Base-by-base conservation (phyloP, 768 basidiomycete genomes). In the Panus rudis region DNA sequence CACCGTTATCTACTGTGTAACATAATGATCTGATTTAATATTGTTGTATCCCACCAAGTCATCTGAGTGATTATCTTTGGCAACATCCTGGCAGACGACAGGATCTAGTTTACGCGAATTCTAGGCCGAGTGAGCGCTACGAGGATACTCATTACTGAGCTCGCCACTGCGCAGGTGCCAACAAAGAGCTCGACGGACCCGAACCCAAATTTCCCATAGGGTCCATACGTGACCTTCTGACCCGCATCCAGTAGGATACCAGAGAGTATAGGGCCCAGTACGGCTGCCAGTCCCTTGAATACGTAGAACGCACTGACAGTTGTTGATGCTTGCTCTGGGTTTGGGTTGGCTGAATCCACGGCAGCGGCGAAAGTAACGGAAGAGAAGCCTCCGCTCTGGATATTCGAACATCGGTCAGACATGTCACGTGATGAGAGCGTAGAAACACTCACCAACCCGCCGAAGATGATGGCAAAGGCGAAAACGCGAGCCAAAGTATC, bases 381-480 rank as follows among this genome's bases (percentile, higher is more conserved):
- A 3, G 43, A 45, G 46, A 48, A 50, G 6, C 52, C 52, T 2
- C 52, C 49, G 21, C 46, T 48, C 52, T 53, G 27, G 13, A 37
- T 13, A 4, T 4, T 21, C 14, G 21, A 31, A 8, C 41, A 4
- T 5, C 10, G n/a, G 28, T 30, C 28, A 30, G 28, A 30, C 10
- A 30, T 30, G 28, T 30, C 10, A 10, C 10, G 28, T 10, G 28
- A 30, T 3, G 25, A 2, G 2, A 22, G 12, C 16, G 39, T 4
- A 37, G 32, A 20, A 4, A 21, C 7, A 35, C 55, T 21, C 19
- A 54, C 47, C 28, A 52, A 34, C 17, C 42, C 42, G n/a, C 53
- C 56, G 24, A 53, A 55, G 14, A 54, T 32, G 19, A 53, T 24
- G 1, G 49, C 49, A 28, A 54, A 53, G 42, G 47, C 47, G 43